These are phyloP conservation scores for Cornus controversa DNA, from an alignment of 148 eudicot genomes.

Conservation along the genomic window DNA sequence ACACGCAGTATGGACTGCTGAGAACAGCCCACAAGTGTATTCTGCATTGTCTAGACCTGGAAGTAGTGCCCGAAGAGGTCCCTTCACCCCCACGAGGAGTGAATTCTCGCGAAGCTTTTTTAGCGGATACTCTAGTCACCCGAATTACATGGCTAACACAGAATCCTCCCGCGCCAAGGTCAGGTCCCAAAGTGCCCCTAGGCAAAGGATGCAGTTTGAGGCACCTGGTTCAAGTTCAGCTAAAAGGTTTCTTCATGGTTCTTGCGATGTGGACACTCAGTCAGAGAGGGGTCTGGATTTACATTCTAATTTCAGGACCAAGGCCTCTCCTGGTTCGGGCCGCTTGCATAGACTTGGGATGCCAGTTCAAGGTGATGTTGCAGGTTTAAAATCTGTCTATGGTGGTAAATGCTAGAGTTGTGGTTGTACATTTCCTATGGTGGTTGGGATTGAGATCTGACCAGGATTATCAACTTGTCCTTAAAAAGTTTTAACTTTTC, in stretches of 20 bases:
- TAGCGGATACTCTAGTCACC: constrained; percentile 43
- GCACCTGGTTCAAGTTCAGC: constrained; percentile 22
- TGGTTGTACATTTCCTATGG: neutral
- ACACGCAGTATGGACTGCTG: constrained; percentile 21
- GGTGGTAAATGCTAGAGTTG: constrained; percentile 11
- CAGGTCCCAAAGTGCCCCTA: constrained; percentile 81
- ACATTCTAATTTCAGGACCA: constrained; percentile 14
- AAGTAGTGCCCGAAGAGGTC: constrained; percentile 47
- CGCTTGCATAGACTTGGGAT: constrained; percentile 10
- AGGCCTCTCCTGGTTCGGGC: constrained; percentile 17
- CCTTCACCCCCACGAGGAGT: constrained; percentile 60
- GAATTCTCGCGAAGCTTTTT: constrained; percentile 55
- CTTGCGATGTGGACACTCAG: constrained; percentile 37
- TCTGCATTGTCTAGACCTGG: constrained; percentile 52
- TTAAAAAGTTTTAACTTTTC: no score
- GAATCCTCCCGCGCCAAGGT: constrained; percentile 65
- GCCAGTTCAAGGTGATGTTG: constrained; percentile 7
- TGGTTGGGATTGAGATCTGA: no score
- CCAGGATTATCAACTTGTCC: no score
- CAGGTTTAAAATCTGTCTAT: neutral
- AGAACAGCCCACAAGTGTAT: constrained; percentile 43
- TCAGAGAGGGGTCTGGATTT: constrained; percentile 41
- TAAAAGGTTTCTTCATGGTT: constrained; percentile 31
- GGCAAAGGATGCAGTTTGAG: constrained; percentile 48
- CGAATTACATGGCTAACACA: constrained; percentile 75